phyloP scores from a whole-genome alignment of 2,329 filamentous ascomycete species.

The Cercospora canescens region DNA sequence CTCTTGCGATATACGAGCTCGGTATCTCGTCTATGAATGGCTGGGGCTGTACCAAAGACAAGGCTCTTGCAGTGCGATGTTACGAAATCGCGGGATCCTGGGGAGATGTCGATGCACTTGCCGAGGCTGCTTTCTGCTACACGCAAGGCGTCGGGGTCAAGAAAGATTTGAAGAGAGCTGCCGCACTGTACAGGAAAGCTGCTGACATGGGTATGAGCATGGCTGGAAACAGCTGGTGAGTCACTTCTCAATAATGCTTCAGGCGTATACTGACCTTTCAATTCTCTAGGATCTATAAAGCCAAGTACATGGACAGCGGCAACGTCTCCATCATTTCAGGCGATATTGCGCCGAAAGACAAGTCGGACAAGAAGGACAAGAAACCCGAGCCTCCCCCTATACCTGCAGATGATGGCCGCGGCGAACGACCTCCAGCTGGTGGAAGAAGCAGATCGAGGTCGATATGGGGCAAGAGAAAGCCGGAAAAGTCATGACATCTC shows the following conservation, averaged over 20 bases:
- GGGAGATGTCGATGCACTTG: slow-evolving; percentile 92
- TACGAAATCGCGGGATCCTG: slow-evolving; percentile 96
- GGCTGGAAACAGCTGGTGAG: slow-evolving; percentile 97
- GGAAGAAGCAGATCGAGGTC: slow-evolving; percentile 21
- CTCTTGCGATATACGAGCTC: slow-evolving; percentile 91
- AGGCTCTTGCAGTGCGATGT: slow-evolving; percentile 79
- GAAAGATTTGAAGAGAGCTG: slow-evolving; percentile 93
- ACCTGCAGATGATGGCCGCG: slow-evolving; percentile 11
- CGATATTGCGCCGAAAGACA: slow-evolving; percentile 3
- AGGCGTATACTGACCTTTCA: not conserved
- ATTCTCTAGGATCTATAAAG: slow-evolving; percentile 81
- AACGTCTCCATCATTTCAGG: not conserved
- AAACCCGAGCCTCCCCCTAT: slow-evolving; percentile 20
- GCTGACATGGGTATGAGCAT: slow-evolving; percentile 94
- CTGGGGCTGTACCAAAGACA: slow-evolving; percentile 95
- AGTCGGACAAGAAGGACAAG: slow-evolving; percentile 17
- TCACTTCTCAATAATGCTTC: slow-evolving; percentile 26
- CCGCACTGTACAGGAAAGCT: slow-evolving; percentile 84
- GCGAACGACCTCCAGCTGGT: slow-evolving; percentile 4
- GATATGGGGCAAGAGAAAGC: slow-evolving; percentile 22
- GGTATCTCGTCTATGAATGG: slow-evolving; percentile 97
- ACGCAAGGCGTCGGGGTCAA: slow-evolving; percentile 90
- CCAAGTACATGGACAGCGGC: slow-evolving; percentile 74
- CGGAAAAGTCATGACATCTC: not conserved
- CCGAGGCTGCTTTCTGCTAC: slow-evolving; percentile 95